Base-by-base conservation (phyloP, 805 yeast genomes). In the Blastobotrys parvus region DNA sequence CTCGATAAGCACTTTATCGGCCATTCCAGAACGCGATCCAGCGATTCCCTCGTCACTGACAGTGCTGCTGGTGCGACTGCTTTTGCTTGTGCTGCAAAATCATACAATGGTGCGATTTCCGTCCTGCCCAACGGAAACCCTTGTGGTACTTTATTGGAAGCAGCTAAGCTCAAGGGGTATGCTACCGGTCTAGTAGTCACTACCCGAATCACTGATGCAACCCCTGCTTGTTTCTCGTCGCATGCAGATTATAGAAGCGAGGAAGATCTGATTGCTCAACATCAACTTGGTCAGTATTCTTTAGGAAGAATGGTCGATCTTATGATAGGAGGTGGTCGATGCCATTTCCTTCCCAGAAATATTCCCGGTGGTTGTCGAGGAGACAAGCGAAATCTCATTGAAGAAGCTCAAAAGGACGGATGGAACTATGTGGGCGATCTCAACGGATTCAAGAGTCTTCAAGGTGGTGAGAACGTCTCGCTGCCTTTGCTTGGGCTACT, bases 1-100 rank as follows among this genome's bases (percentile, higher is more conserved):
- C 55, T 88, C 22, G 96, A 88, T 61, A 67, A 73, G 46, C 75
- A 80, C 58, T 64, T 87, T 38, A 73, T 88, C 41, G 97, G 97
- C 21, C 72, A 83, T 19, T 82, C 94, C 6, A 73, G 97, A 52
- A 89, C 97, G 0, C 71, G 88, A 48, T 83, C 95, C 15, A 75
- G 77, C 20, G 68, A 71, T 49, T 82, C 94, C 1, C 68, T 84
- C 54, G 76, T 89, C 46, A 89, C 97, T 0, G 97, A 89, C 60
- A 84, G 95, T 22, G 97, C 97, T 8, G 97, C 97, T 2, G 97
- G 96, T 13, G 97, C 96, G 13, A 87, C 95, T 11, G 96, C 95
- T 1, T 89, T 88, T 56, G 71, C 94, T 0, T 86, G 95, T 62
- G 90, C 79, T 4, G 57, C 78, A 54, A 89, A 89, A 66, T 68